Percentiles rank a stretch among this genome's conserved stretches.
phyloP scores from a whole-genome alignment of 1,139 yeast genomes.

The Kurtzmaniella natalensis region DNA sequence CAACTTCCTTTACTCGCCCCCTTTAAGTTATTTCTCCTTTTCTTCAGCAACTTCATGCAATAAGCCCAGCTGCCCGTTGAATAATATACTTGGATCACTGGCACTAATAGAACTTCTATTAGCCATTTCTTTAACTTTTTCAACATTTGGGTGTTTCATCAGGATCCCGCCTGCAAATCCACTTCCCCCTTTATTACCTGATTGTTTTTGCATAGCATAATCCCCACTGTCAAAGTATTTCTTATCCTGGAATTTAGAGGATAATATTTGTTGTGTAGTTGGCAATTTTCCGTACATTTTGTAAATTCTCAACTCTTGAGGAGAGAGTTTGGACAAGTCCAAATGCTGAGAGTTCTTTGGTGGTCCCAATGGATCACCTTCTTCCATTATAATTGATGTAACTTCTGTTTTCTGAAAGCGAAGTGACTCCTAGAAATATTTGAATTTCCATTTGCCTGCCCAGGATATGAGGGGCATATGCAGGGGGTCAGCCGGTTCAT shows the following conservation, averaged over 20 bases:
- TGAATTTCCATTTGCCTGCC: too few relatives aligned
- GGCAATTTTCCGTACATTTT: constrained; percentile 89
- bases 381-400: constrained; percentile 14
- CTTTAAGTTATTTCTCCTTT: constrained; percentile 9
- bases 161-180: constrained; percentile 36
- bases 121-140: constrained; percentile 44
- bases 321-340: constrained; percentile 55
- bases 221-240: constrained; percentile 97
- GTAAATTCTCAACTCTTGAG: constrained; percentile 67
- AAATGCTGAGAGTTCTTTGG: constrained; percentile 44
- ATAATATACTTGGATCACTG: constrained; percentile 40
- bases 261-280: constrained; percentile 74
- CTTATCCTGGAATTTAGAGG: constrained; percentile 79
- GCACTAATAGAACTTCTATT: constrained; percentile 44
- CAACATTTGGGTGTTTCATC: constrained; percentile 46
- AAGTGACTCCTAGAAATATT: too few relatives aligned
- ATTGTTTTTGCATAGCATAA: constrained; percentile 81
- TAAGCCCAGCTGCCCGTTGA: constrained; percentile 44
- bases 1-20: constrained; percentile 1
- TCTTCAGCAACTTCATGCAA: constrained; percentile 35
- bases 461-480: constrained; percentile 3
- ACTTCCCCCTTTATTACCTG: constrained; percentile 21
- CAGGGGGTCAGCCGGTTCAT: background rate
- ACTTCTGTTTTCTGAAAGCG: too few relatives aligned
- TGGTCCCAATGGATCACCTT: constrained; percentile 47